Percentiles rank a stretch among this genome's conserved stretches.
These are phyloP conservation scores for Trichophyton schoenleinii DNA, from an alignment of 2,329 filamentous ascomycete genomes.

Conservation along the genomic window DNA sequence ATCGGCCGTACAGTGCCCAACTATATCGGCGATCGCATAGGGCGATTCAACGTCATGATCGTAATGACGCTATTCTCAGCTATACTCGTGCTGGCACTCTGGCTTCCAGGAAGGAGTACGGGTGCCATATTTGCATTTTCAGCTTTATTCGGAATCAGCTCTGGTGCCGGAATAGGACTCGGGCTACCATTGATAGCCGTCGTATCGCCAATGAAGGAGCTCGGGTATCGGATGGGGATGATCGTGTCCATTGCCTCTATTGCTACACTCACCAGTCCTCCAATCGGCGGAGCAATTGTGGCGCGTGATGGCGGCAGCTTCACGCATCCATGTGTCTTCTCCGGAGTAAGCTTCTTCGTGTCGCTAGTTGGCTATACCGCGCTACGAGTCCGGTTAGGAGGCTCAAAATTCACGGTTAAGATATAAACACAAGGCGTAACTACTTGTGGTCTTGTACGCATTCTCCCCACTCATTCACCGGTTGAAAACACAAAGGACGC, in stretches of 20 bases:
- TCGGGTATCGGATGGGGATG: background rate
- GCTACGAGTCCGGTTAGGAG: background rate
- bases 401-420: background rate
- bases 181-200: background rate
- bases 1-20: conserved; percentile 1
- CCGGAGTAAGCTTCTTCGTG: background rate
- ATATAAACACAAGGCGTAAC: background rate
- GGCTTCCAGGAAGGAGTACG: background rate
- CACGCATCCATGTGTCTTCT: background rate
- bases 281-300: background rate
- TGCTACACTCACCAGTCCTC: background rate
- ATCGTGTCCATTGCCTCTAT: background rate
- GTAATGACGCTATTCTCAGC: background rate
- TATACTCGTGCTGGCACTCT: background rate
- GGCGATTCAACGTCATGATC: conserved; percentile 3
- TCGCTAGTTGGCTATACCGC: background rate
- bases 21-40: background rate
- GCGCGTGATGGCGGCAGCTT: background rate
- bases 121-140: conserved; percentile 34
- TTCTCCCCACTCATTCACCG: background rate
- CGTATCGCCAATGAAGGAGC: conserved; percentile 2
- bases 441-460: background rate
- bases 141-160: background rate
- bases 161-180: conserved; percentile 1
- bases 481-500: background rate